Percentiles rank a stretch among this genome's conserved stretches.
phyloP scores from a whole-genome alignment of 768 basidiomycete species.

The Amanita thiersii region DNA sequence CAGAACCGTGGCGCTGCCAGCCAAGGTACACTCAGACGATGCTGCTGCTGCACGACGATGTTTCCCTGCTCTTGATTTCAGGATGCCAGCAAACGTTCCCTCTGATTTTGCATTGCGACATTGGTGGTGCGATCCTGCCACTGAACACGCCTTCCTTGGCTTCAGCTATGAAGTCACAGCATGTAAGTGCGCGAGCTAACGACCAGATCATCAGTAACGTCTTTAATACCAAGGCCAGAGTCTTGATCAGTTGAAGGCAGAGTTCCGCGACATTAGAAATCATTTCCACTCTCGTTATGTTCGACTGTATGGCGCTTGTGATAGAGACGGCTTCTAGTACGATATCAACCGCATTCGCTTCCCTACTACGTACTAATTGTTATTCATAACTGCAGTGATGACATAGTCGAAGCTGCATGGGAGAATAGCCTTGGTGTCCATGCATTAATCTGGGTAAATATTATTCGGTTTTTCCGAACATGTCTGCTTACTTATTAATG shows the following conservation, averaged over 20 bases:
- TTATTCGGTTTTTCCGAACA: background rate
- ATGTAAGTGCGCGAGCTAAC: conserved; percentile 28
- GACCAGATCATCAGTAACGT: background rate
- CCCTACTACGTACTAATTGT: background rate
- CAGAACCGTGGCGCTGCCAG: no score
- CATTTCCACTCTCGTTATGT: conserved; percentile 49
- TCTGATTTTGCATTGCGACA: conserved; percentile 18
- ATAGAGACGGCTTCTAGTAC: conserved; percentile 27
- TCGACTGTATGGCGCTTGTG: conserved; percentile 31
- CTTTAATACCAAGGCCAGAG: conserved; percentile 35
- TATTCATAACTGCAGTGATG: conserved; percentile 21
- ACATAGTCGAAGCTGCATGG: conserved; percentile 52
- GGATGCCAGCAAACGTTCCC: conserved; percentile 37
- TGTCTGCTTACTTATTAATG: background rate
- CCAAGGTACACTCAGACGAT: no score
- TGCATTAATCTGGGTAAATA: conserved; percentile 49
- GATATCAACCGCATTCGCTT: conserved; percentile 1
- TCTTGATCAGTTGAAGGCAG: conserved; percentile 27
- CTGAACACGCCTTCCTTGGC: conserved; percentile 58
- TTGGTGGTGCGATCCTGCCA: conserved; percentile 47
- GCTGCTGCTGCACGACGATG: conserved; percentile 10
- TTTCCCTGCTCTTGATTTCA: conserved; percentile 31
- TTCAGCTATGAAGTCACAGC: conserved; percentile 58
- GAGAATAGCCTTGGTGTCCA: conserved; percentile 44
- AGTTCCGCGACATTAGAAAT: conserved; percentile 46